Evolutionary conservation across 306 rosid genomes (phyloP).

Genomic region (Gillenia trifoliata): DNA sequence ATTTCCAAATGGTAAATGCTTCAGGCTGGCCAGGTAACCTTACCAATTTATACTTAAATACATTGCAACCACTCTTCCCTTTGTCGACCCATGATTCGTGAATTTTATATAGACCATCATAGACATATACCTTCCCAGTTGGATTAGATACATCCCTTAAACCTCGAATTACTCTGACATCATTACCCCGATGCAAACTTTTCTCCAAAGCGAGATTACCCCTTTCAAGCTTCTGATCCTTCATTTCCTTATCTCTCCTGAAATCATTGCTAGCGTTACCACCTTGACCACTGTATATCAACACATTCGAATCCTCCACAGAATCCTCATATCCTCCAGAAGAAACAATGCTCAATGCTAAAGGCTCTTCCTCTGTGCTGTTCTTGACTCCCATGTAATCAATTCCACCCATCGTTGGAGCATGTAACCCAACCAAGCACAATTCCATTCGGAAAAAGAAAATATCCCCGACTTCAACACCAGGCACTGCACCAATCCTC

Average conservation of each 20-base stretch:
- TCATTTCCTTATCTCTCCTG: slow-evolving; percentile 54
- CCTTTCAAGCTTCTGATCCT: slow-evolving; percentile 95
- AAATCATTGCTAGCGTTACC: slow-evolving; percentile 39
- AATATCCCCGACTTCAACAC: slow-evolving; percentile 87
- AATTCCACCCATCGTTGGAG: slow-evolving; percentile 92
- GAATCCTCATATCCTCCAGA: slow-evolving; percentile 91
- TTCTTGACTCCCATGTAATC: slow-evolving; percentile 67
- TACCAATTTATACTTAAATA: slow-evolving; percentile 67
- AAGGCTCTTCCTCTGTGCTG: slow-evolving; percentile 70
- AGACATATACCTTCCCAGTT: slow-evolving; percentile 77
- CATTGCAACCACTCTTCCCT: slow-evolving; percentile 68
- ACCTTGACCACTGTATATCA: slow-evolving; percentile 94
- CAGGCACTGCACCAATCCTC: slow-evolving; percentile 67
- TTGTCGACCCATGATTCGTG: slow-evolving; percentile 83
- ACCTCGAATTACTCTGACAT: slow-evolving; percentile 82
- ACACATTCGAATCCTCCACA: slow-evolving; percentile 61
- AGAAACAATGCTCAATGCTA: slow-evolving; percentile 90
- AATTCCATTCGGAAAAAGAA: slow-evolving; percentile 82
- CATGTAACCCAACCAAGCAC: slow-evolving; percentile 77
- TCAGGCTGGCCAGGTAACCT: slow-evolving; percentile 68
- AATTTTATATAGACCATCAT: slow-evolving; percentile 86
- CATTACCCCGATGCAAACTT: slow-evolving; percentile 69
- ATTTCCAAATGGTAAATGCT: slow-evolving; percentile 66
- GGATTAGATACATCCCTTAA: slow-evolving; percentile 48
- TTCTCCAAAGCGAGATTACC: slow-evolving; percentile 93